Evolutionary conservation across 129 eudicot genomes (phyloP).

Genomic region (Solidago caesia): DNA sequence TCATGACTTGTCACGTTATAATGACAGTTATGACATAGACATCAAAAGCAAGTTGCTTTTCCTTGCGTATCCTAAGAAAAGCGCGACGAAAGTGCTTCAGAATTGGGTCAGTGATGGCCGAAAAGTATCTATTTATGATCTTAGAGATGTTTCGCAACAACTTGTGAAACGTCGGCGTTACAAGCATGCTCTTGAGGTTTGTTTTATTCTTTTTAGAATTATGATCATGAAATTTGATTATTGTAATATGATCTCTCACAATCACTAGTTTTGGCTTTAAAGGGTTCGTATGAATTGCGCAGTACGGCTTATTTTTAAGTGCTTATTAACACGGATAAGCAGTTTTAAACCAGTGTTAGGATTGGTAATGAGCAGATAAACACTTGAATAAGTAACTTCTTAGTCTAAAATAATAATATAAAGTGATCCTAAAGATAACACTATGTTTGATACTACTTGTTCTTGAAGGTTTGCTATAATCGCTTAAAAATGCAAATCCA

Average conservation of each 20-base stretch:
- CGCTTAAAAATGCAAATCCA: too few species aligned
- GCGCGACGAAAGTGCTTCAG: slow-evolving; percentile 41
- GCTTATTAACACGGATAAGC: too few species aligned
- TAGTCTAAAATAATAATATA: too few species aligned
- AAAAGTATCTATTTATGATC: slow-evolving; percentile 43
- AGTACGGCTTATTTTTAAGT: too few species aligned
- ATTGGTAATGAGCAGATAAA: too few species aligned
- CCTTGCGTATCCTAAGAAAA: slow-evolving; percentile 36
- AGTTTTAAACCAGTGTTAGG: too few species aligned
- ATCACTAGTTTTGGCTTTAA: neutral
- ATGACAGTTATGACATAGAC: slow-evolving; percentile 17
- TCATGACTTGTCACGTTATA: slow-evolving; percentile 1
- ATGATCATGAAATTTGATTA: neutral
- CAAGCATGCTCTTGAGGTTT: slow-evolving; percentile 60
- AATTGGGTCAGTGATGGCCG: slow-evolving; percentile 51
- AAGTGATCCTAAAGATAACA: too few species aligned
- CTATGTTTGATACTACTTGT: too few species aligned
- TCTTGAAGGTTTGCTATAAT: too few species aligned
- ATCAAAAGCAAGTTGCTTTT: slow-evolving; percentile 27
- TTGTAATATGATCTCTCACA: too few species aligned
- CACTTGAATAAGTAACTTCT: too few species aligned
- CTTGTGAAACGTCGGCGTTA: slow-evolving; percentile 40
- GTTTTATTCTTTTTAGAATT: neutral
- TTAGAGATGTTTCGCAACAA: slow-evolving; percentile 36
- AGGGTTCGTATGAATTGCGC: neutral